Conservation (phyloP, 2,329 filamentous ascomycete genomes). For the Paracamarosporium sp. region DNA sequence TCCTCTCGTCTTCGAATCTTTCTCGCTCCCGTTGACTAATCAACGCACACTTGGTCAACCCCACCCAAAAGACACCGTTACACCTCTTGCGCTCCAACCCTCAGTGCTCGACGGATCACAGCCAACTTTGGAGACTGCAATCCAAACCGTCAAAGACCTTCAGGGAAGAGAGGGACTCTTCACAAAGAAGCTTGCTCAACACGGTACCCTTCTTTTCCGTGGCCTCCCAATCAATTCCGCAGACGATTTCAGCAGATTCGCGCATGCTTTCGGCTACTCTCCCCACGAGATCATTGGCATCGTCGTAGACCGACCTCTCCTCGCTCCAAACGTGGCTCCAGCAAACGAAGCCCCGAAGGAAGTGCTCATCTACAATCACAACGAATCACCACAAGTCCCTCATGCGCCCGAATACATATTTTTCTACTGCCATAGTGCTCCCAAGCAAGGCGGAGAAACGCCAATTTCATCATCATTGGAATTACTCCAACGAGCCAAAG, state of each 20-base stretch:
- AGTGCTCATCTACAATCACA: conserved; percentile 59
- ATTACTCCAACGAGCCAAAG: conserved; percentile 53
- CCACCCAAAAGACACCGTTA: conserved; percentile 47
- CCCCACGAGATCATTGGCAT: conserved; percentile 61
- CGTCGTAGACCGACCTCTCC: conserved; percentile 54
- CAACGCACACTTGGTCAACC: conserved; percentile 50
- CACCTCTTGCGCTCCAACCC: conserved; percentile 50
- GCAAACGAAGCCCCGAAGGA: conserved; percentile 59
- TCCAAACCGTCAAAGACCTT: conserved; percentile 48
- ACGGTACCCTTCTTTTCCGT: conserved; percentile 57
- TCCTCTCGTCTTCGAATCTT: conserved; percentile 45
- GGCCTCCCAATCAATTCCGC: conserved; percentile 54
- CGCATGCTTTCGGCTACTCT: conserved; percentile 56
- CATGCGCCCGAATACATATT: conserved; percentile 61
- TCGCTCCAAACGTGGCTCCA: conserved; percentile 54
- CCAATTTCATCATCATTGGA: conserved; percentile 59
- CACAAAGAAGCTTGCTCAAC: conserved; percentile 29
- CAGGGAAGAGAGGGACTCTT: conserved; percentile 28
- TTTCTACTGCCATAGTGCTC: conserved; percentile 54
- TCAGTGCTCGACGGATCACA: conserved; percentile 16
- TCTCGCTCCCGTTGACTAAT: conserved; percentile 50
- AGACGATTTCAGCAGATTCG: conserved; percentile 57
- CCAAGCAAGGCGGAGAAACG: conserved; percentile 48
- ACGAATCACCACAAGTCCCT: conserved; percentile 59
- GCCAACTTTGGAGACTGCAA: conserved; percentile 39